A percentile compares a stretch with the other conserved stretches of the same genome.
phyloP scores from a whole-genome alignment of 371 early-diverging fungal species.

The Apophysomyces variabilis region DNA sequence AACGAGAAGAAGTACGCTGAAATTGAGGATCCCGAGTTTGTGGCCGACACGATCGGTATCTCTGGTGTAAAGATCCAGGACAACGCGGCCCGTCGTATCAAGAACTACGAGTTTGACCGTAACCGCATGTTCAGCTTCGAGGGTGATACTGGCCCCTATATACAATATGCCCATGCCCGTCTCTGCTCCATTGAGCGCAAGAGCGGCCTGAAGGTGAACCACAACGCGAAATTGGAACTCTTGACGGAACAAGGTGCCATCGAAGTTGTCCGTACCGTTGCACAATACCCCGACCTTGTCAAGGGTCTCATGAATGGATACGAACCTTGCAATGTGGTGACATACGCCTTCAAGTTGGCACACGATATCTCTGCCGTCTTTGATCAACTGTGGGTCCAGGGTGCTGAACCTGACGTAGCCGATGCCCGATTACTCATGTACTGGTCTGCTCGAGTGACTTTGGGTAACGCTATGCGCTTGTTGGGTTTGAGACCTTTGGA shows the following conservation, averaged over 20 bases:
- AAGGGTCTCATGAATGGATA: constrained; percentile 61
- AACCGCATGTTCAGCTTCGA: constrained; percentile 96
- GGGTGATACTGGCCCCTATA: constrained; percentile 99
- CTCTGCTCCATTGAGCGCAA: constrained; percentile 94
- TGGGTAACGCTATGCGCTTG: constrained; percentile 85
- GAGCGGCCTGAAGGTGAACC: constrained; percentile 61
- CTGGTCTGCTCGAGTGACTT: constrained; percentile 74
- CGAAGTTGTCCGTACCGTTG: constrained; percentile 80
- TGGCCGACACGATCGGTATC: constrained; percentile 83
- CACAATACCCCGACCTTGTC: constrained; percentile 94
- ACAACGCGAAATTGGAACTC: constrained; percentile 64
- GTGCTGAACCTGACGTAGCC: constrained; percentile 81
- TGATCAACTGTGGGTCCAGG: constrained; percentile 85
- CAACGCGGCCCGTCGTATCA: constrained; percentile 93
- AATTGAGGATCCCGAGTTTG: constrained; percentile 81
- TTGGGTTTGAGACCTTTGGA: constrained; percentile 83
- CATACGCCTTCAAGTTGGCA: constrained; percentile 89
- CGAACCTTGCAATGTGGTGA: constrained; percentile 95
- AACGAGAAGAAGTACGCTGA: constrained; percentile 88
- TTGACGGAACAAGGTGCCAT: constrained; percentile 77
- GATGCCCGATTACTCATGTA: constrained; percentile 79
- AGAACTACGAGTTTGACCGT: constrained; percentile 98
- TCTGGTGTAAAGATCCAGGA: constrained; percentile 98
- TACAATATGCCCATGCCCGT: constrained; percentile 98
- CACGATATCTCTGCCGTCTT: constrained; percentile 86